phyloP scores from a whole-genome alignment of 345 rosid genomes.

The Ailanthus altissimus region DNA sequence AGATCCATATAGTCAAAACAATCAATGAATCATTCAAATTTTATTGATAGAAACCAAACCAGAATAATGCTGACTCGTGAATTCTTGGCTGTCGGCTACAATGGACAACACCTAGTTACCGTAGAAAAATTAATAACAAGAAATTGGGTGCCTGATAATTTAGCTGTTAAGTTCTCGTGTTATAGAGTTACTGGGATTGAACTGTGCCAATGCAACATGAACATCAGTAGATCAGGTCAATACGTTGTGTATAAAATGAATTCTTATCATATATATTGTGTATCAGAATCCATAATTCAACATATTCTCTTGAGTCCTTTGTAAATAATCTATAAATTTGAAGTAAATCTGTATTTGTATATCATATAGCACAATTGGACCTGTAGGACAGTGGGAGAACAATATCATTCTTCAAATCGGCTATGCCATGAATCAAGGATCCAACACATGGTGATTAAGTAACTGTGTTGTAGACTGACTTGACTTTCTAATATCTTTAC shows the following conservation, averaged over 20 bases:
- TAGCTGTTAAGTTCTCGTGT: neutral
- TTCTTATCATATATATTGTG: neutral
- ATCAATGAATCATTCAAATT: neutral
- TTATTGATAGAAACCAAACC: neutral
- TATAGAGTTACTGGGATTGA: neutral
- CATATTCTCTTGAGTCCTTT: neutral
- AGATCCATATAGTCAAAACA: neutral
- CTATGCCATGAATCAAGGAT: neutral
- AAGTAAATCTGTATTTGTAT: neutral
- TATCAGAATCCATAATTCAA: neutral
- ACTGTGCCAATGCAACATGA: neutral
- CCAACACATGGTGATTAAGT: neutral
- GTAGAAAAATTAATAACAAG: too few species aligned
- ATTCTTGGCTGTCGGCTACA: too few species aligned
- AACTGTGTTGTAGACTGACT: neutral
- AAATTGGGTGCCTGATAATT: too few species aligned
- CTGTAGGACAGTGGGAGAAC: neutral
- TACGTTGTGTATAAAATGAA: neutral
- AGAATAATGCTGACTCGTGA: neutral
- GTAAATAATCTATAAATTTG: neutral
- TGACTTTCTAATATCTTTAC: conserved; percentile 16
- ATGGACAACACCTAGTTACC: too few species aligned
- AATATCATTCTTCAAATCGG: neutral
- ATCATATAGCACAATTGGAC: neutral
- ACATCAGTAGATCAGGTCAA: neutral